Base-by-base conservation (phyloP, 257 asterid species). In the Rubia yunnanensis region DNA sequence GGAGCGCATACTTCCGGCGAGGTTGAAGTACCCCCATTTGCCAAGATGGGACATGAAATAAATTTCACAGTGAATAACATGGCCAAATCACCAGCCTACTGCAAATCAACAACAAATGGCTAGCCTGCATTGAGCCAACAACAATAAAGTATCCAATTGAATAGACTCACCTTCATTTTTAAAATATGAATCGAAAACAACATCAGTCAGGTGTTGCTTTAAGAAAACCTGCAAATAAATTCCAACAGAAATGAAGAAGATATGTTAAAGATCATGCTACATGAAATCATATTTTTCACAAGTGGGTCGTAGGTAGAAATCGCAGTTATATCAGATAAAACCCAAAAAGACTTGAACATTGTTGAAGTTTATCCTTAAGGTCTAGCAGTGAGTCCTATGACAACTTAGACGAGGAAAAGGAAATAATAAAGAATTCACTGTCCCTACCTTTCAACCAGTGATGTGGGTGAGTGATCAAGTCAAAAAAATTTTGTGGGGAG, bases 181-280 rank as follows among this genome's bases (percentile, higher is more conserved):
- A 54, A 84, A 86, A 71, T 92, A 82, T 57, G 98, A 79, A 85
- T 92, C 92, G 11, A 92, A 83, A 41, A 84, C 95, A 24, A 87
- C 91, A 72, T 68, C 39, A 1, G 70, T 81, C 0, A 92, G 88
- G 71, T 80, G 95, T 78, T 92, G 96, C 91, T 92, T 92, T 66
- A 92, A 78, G 88, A 85, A 92, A 77, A 92, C 95, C 96, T 92
- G 95, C 82, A 84, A 41, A 53, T 63, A 66, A 32, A 8, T 60
- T 52, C 27, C 7, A 64, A 62, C 32, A n/a, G 20, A 60, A 69
- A 32, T 53, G 28, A 44, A 69, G 27, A 64, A 26, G 46, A 67
- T 46, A 23, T 54, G 13, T 55, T 63, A 67, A 39, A 32, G 30
- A 44, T 39, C 54, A 67, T 28, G 46, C 41, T 28, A 23, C 60